phyloP scores from a whole-genome alignment of 164 flowering plant genomes.

The Warburgia ugandensis region DNA sequence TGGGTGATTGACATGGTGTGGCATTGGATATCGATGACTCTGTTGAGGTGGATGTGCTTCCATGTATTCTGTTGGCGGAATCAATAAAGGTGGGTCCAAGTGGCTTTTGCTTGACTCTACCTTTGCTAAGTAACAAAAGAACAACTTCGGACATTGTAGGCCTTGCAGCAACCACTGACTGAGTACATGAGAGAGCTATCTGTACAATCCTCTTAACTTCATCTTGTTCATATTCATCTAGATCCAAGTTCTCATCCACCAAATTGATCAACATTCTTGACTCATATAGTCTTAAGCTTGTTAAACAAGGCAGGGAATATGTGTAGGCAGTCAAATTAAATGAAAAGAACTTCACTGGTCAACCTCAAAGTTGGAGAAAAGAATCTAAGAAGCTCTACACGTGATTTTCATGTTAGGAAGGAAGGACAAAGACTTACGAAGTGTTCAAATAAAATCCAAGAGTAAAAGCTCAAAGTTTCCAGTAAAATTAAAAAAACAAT shows the following conservation, averaged over 20 bases:
- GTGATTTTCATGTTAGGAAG: too few relatives aligned
- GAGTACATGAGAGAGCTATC: conserved; percentile 41
- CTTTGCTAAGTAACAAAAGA: conserved; percentile 20
- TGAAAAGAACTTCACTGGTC: too few relatives aligned
- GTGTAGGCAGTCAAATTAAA: too few relatives aligned
- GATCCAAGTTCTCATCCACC: conserved; percentile 32
- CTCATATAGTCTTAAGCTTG: conserved; percentile 46
- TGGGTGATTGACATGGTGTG: too few relatives aligned
- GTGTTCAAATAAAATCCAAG: too few relatives aligned
- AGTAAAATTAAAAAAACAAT: too few relatives aligned
- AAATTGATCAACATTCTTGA: conserved; percentile 18
- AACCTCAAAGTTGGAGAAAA: too few relatives aligned
- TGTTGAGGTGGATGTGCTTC: too few relatives aligned
- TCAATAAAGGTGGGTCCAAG: conserved; percentile 24
- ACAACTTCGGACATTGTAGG: conserved; percentile 49
- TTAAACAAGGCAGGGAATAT: conserved; percentile 17
- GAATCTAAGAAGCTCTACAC: too few relatives aligned
- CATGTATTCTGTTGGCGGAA: neutral
- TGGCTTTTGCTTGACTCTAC: conserved; percentile 6
- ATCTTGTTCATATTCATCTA: conserved; percentile 15
- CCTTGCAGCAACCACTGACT: conserved; percentile 25
- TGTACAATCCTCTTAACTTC: conserved; percentile 32
- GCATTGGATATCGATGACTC: too few relatives aligned
- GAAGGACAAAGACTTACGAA: too few relatives aligned
- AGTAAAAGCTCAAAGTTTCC: too few relatives aligned